Percentiles rank a stretch among this genome's conserved stretches.
Conservation (phyloP, 1,284 basidiomycete species). For the Sporisorium graminicola region DNA sequence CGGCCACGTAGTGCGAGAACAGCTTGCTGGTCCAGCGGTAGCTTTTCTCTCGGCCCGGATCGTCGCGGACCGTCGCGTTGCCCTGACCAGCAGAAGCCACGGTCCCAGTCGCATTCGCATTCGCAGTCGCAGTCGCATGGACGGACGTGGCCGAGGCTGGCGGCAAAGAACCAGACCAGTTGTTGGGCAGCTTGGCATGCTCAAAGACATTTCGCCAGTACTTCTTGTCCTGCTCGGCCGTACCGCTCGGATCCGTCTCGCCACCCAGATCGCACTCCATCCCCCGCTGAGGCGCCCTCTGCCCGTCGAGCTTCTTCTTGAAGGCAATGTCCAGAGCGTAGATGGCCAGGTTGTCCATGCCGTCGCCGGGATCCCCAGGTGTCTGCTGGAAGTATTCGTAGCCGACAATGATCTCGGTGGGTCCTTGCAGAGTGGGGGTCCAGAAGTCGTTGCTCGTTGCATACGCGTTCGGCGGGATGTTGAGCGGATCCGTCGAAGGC, state of each 20-base stretch:
- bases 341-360: conserved; percentile 55
- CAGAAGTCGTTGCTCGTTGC: conserved; percentile 53
- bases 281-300: conserved; percentile 29
- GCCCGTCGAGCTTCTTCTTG: conserved; percentile 29
- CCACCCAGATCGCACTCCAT: conserved; percentile 52
- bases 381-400: conserved; percentile 59
- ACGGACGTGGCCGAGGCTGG: too few relatives aligned
- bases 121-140: too few relatives aligned
- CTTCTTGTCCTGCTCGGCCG: conserved; percentile 10
- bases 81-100: not conserved
- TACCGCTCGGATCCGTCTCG: conserved; percentile 32
- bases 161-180: conserved; percentile 17
- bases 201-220: conserved; percentile 54
- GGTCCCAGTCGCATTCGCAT: too few relatives aligned
- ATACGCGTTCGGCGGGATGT: conserved; percentile 44
- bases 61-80: not conserved
- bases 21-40: conserved; percentile 43
- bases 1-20: conserved; percentile 55
- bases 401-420: conserved; percentile 53
- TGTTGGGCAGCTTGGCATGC: conserved; percentile 56
- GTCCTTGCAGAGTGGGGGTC: conserved; percentile 44
- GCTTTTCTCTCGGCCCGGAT: not conserved
- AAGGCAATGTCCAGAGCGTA: conserved; percentile 56
- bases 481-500: conserved; percentile 38
- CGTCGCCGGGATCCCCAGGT: conserved; percentile 57